These are phyloP conservation scores for Botryotinia narcissicola DNA, from an alignment of 2,329 filamentous ascomycete species.

Conservation along the genomic window DNA sequence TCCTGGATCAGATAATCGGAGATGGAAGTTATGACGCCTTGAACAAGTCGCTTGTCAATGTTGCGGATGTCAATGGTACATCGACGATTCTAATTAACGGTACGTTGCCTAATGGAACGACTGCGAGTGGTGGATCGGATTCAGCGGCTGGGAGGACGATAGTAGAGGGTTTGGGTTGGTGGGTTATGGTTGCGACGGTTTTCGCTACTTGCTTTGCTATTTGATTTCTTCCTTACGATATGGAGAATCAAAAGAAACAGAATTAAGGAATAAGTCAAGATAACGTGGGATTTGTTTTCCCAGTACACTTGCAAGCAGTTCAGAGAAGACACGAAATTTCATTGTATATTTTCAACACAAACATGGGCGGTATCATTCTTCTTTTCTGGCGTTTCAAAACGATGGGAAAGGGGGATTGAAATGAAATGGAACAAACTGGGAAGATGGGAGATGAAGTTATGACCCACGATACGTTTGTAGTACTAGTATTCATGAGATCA, in stretches of 20 bases:
- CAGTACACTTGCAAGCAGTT: background rate
- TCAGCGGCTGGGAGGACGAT: conserved; percentile 32
- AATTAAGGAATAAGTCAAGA: background rate
- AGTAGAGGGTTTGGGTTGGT: conserved; percentile 31
- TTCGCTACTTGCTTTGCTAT: conserved; percentile 14
- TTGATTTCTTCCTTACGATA: background rate
- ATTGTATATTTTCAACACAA: background rate
- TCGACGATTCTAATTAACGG: conserved; percentile 70
- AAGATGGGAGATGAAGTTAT: background rate
- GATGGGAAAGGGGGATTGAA: background rate
- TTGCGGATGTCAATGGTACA: conserved; percentile 62
- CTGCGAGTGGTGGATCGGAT: conserved; percentile 47
- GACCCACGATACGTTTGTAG: background rate
- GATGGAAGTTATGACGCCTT: conserved; percentile 59
- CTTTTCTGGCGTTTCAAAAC: background rate
- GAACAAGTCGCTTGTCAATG: conserved; percentile 60
- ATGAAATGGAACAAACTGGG: background rate
- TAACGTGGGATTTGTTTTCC: background rate
- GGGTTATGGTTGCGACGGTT: conserved; percentile 36
- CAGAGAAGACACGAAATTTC: background rate
- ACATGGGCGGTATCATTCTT: background rate
- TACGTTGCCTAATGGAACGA: conserved; percentile 68
- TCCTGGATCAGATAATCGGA: conserved; percentile 62
- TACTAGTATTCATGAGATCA: background rate
- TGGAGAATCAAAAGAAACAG: too few relatives aligned